These are phyloP conservation scores for Eucalyptus lansdowneana DNA, from an alignment of 345 rosid genomes.

Conservation along the genomic window DNA sequence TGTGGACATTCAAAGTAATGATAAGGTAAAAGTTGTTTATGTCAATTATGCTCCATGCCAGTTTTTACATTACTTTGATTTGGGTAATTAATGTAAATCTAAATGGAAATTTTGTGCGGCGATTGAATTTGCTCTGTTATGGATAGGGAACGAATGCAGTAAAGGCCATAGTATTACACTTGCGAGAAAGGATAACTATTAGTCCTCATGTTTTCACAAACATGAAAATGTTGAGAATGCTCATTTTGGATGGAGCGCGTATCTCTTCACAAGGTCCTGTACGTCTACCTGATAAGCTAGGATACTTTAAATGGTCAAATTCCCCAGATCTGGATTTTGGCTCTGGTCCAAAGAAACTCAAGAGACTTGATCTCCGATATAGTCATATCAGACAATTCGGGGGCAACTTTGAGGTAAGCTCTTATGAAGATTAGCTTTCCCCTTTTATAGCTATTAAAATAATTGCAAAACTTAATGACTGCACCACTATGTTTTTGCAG, in stretches of 20 bases:
- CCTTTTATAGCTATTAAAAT: no score
- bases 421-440: no score
- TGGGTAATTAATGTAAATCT: rapidly evolving
- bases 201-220: rapidly evolving
- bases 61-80: not conserved
- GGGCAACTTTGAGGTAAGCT: no score
- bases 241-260: rapidly evolving
- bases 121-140: no score
- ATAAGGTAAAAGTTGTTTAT: no score
- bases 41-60: no score
- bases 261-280: not conserved
- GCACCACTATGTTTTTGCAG: no score
- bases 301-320: not conserved
- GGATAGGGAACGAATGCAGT: not conserved
- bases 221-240: not conserved
- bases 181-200: rapidly evolving
- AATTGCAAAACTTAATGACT: no score
- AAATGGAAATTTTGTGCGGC: not conserved
- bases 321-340: not conserved
- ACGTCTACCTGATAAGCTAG: not conserved
- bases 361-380: no score
- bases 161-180: not conserved
- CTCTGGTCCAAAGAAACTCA: not conserved
- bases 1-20: rapidly evolving
- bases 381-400: no score